Base-by-base conservation (phyloP, 345 rosid species). In the Corchorus olitorius region DNA sequence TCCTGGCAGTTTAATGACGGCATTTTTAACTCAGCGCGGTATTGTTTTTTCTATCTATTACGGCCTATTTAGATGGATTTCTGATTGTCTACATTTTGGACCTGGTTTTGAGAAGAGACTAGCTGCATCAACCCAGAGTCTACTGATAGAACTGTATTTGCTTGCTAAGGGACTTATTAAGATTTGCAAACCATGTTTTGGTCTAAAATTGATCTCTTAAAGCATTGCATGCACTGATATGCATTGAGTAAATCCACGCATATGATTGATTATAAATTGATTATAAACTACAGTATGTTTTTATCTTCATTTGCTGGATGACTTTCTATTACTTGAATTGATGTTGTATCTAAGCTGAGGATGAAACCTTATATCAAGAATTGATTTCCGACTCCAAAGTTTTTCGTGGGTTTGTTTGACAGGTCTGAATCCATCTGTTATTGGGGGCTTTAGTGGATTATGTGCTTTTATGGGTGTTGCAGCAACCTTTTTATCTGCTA, bases 1-100 rank as follows among this genome's bases (percentile, higher is more conserved):
- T 71, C 98, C 99, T 8, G 90, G 97, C 80, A 92, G 98, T 79
- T 83, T 95, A 85, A 95, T 95, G 98, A 95, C 98, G 3, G 98
- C 98, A 43, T 95, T 95, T 88, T 86, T 95, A 78, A 95, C 92
- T 3, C 96, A 95, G 77, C 90, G 87, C 3, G 92, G 98, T 95
- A 89, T 60, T 74, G n/a, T n/a, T 72, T 48, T 64, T 45, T 41
- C 65, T 55, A 60, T 41, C 27, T 65, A 22, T 54, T 27, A 61
- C 1, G 7, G 33, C 15, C 64, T 52, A 43, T 20, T 74, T 48
- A 37, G 63, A 14, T 17, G 11, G 49, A 55, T 7, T 27, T 27
- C 6, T 39, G 43, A 39, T 39, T 39, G 43, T 39, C 43, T 39
- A 39, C 43, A 39, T 1, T 39, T 4, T 39, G 43, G 43, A 39